These are phyloP conservation scores for Colletotrichum eremochloae DNA, from an alignment of 2,329 filamentous ascomycete genomes.

Conservation along the genomic window DNA sequence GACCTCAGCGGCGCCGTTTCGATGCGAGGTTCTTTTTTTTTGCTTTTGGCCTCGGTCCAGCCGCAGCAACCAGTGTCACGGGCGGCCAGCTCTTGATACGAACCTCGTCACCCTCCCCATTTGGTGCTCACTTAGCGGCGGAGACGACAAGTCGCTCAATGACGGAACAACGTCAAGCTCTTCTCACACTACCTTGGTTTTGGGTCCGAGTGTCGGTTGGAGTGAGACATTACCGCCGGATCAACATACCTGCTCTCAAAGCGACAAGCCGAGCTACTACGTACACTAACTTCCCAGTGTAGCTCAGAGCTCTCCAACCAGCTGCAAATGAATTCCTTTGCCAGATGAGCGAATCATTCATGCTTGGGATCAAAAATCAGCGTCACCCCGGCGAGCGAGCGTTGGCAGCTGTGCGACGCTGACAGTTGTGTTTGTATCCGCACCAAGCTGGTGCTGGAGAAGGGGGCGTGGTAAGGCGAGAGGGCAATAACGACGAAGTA, in stretches of 20 bases:
- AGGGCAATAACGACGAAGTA: not conserved
- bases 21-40: not conserved
- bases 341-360: constrained; percentile 15
- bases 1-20: constrained; percentile 10
- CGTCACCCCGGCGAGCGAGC: constrained; percentile 6
- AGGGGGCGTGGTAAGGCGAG: not conserved
- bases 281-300: not conserved
- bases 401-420: constrained; percentile 22
- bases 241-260: not conserved
- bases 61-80: not conserved
- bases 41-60: not conserved
- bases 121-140: not conserved
- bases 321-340: constrained; percentile 7
- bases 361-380: constrained; percentile 9
- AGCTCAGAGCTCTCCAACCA: constrained; percentile 17
- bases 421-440: constrained; percentile 7
- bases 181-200: not conserved
- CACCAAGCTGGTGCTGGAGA: not conserved
- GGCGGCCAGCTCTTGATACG: not conserved
- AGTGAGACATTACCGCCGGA: constrained; percentile 28
- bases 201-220: constrained; percentile 2
- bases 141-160: not conserved
- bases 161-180: not conserved
- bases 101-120: not conserved
- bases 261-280: not conserved